These are phyloP conservation scores for Radiomyces spectabilis DNA, from an alignment of 192 early-diverging fungal genomes.

Conservation along the genomic window DNA sequence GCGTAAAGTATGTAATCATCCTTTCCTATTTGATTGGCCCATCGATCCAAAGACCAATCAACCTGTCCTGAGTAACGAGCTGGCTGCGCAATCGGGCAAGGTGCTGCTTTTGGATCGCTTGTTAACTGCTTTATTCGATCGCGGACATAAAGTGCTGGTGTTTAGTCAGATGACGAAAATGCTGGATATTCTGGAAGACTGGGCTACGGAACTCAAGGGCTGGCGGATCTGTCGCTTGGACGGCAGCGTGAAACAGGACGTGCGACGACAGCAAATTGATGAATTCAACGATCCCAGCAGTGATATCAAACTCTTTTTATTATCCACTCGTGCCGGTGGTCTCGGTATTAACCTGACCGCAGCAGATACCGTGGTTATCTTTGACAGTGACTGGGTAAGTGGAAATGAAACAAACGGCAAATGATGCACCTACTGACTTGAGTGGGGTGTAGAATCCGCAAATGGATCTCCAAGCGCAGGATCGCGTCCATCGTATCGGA, in stretches of 20 bases:
- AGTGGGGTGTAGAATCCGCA: constrained; percentile 77
- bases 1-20: constrained; percentile 88
- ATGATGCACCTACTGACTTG: neutral
- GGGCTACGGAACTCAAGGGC: constrained; percentile 66
- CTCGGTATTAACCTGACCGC: constrained; percentile 96
- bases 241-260: constrained; percentile 74
- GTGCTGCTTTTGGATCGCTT: constrained; percentile 79
- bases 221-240: constrained; percentile 89
- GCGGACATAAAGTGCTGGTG: constrained; percentile 87
- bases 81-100: constrained; percentile 79
- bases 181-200: constrained; percentile 90
- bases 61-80: constrained; percentile 35
- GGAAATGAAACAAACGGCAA: neutral
- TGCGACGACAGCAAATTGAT: constrained; percentile 71
- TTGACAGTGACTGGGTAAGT: constrained; percentile 88
- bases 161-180: constrained; percentile 91
- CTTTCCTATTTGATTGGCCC: constrained; percentile 74
- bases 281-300: constrained; percentile 57
- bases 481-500: constrained; percentile 94
- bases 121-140: constrained; percentile 66
- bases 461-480: constrained; percentile 94
- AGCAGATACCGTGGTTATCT: constrained; percentile 94
- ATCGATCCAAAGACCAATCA: constrained; percentile 53
- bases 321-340: constrained; percentile 94
- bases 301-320: constrained; percentile 69